A percentile compares a stretch with the other conserved stretches of the same genome.
Conservation (phyloP, 257 asterid species). For the Parsonsia alboflavescens region DNA sequence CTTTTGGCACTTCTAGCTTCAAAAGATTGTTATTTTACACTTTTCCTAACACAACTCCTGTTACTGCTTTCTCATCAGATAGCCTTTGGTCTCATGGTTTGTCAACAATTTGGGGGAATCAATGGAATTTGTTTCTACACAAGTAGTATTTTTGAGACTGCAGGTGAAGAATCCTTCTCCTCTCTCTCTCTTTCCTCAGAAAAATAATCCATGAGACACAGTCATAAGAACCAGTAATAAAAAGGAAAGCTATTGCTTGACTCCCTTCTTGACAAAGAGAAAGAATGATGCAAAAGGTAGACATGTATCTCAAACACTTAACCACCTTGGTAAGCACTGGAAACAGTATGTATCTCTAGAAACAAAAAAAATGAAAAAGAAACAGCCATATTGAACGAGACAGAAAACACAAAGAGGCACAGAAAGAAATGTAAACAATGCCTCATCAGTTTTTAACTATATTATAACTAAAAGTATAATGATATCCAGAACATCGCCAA, state of each 20-base stretch:
- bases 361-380: not conserved
- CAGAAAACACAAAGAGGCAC: not conserved
- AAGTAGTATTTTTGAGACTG: conserved; percentile 78
- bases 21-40: not conserved
- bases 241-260: not conserved
- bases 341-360: not conserved
- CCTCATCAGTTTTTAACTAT: not conserved
- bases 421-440: not conserved
- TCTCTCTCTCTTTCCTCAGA: not conserved
- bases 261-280: not conserved
- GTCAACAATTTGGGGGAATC: conserved; percentile 93
- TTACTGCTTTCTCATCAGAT: conserved; percentile 38
- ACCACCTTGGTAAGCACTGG: not conserved
- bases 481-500: not conserved
- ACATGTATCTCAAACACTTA: not conserved
- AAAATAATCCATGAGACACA: not conserved
- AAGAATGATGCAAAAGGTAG: not conserved
- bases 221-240: not conserved
- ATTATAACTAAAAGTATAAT: not conserved
- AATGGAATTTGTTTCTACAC: conserved; percentile 87
- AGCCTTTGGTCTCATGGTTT: conserved; percentile 91
- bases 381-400: not conserved
- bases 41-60: not conserved
- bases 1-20: not conserved
- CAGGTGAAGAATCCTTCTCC: conserved; percentile 39